phyloP scores from a whole-genome alignment of 2,329 filamentous ascomycete species.

The Ceratocystis cubensis region DNA sequence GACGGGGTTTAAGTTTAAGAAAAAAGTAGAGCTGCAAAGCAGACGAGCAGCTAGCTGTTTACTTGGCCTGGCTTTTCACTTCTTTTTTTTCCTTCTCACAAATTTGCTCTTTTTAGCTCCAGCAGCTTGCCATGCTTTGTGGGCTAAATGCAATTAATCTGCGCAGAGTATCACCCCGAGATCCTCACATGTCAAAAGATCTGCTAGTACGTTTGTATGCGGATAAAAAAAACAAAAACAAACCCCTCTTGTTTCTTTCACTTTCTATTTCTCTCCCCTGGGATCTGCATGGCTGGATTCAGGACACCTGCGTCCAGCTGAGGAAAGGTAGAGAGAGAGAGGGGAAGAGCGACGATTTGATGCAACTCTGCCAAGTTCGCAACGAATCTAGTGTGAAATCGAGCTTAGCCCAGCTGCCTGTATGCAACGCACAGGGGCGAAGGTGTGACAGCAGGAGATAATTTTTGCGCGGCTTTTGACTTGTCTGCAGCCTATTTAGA shows the following conservation, averaged over 20 bases:
- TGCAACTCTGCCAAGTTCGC: not conserved
- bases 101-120: not conserved
- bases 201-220: not conserved
- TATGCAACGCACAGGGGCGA: constrained; percentile 6
- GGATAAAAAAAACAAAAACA: not conserved
- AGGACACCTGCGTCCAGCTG: constrained; percentile 5
- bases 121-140: not conserved
- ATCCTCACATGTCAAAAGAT: constrained; percentile 7
- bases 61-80: not conserved
- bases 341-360: not conserved
- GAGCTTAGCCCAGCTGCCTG: not conserved
- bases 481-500: not conserved
- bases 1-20: too few relatives aligned
- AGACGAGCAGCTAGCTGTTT: not conserved
- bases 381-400: not conserved
- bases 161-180: not conserved
- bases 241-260: not conserved
- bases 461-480: not conserved
- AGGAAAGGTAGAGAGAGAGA: not conserved
- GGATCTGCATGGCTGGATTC: not conserved
- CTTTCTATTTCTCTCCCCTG: not conserved
- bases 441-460: constrained; percentile 2
- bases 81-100: not conserved
- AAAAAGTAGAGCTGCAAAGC: not conserved
- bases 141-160: not conserved